Evolutionary conservation across 75 land plant genomes (phyloP).

Genomic region (Cunninghamia lanceolata): DNA sequence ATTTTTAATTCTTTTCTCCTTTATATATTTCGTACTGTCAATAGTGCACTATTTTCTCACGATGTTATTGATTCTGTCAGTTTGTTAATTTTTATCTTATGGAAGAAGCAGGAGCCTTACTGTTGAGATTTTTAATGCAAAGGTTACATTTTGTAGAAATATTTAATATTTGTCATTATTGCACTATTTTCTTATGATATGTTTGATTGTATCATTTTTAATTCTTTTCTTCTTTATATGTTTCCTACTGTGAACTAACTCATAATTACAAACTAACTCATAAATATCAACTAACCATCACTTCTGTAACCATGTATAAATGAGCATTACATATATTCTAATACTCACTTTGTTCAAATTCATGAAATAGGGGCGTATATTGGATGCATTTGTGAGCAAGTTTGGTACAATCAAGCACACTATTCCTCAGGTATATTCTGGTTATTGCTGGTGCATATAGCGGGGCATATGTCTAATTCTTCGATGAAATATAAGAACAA

Average conservation of each 20-base stretch:
- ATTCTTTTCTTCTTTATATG: background rate
- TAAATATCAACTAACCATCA: background rate
- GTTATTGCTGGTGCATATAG: background rate
- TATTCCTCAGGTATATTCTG: slow-evolving; percentile 77
- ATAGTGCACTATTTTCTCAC: background rate
- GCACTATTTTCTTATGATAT: background rate
- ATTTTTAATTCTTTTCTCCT: too few species aligned
- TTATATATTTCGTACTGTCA: too few species aligned
- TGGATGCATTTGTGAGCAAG: slow-evolving; percentile 99
- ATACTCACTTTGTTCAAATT: background rate
- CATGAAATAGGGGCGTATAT: slow-evolving; percentile 71
- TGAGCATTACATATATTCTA: background rate
- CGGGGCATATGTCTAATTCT: background rate
- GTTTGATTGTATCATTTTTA: background rate
- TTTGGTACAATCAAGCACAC: slow-evolving; percentile 90
- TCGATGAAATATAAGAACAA: background rate
- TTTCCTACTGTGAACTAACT: background rate
- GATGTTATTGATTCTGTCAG: too few species aligned
- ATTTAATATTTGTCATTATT: background rate
- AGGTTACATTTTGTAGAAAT: too few species aligned
- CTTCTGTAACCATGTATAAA: background rate
- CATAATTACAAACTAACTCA: background rate
- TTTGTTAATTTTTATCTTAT: too few species aligned
- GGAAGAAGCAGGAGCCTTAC: too few species aligned
- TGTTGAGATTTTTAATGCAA: too few species aligned